Evolutionary conservation across 1,139 yeast genomes (phyloP), one percentile per base, ranked within the genome.

Genomic region (Suhomyces bolitotheri): DNA sequence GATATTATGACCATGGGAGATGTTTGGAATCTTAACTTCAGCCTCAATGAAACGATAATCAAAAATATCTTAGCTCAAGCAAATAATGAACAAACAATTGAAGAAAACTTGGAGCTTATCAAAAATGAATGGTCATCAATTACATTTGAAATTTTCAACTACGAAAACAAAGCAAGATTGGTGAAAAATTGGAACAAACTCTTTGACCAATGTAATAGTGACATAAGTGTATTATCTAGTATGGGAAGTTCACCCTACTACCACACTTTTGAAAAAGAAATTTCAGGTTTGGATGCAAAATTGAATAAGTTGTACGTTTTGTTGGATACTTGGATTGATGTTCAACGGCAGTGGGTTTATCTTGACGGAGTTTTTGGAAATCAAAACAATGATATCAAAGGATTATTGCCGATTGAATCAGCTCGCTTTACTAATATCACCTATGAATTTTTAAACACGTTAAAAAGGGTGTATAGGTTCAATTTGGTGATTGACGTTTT

Each of bases 291-390:
- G 66, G 90, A 83, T 44, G 66, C 64, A 1, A 76, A 70, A 40
- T 56, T 92, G 22, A 76, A 73, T 34, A 53, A 59, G 0, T 49
- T 88, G 1, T 73, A 71, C 36, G 61, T 66, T 1, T 53, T 86
- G 3, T 66, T 87, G 29, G 89, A 82, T 47, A 53, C 62, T 0
- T 89, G 96, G 95, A 71, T 84, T 26, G 96, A 87, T 30, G 87
- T 82, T 2, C 97, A 92, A 56, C 66, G 83, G n/a, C 88, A 83
- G 49, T 90, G 96, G 95, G 78, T 87, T 2, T 88, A 90, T 51
- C 68, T 90, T 14, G 83, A 79, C 44, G 96, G 96, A 1, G 79
- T 89, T 0, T 84, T 92, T 52, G 78, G 76, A 10, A 76, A 75
- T 37, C 64, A 70, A 1, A 53, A 50, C 17, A 56, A 50, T 31